These are phyloP conservation scores for Diaporthe nobilis DNA, from an alignment of 2,329 filamentous ascomycete genomes.

Conservation along the genomic window DNA sequence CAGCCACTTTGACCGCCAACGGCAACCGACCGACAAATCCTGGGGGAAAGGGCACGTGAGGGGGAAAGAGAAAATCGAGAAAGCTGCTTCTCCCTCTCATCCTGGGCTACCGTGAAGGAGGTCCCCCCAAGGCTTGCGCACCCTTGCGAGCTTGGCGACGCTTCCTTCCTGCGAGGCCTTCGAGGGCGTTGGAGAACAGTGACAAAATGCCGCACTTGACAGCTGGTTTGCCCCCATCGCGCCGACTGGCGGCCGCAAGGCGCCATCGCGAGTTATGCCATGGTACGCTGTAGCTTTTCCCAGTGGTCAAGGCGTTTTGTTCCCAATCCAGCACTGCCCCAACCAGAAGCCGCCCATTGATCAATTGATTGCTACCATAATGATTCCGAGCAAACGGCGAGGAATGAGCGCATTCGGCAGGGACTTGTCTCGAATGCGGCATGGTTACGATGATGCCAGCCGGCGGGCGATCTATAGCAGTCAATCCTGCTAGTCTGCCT, in stretches of 20 bases:
- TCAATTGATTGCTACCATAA: background rate
- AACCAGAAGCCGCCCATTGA: background rate
- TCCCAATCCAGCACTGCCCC: background rate
- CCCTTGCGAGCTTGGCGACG: slow-evolving; percentile 17
- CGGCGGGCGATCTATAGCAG: background rate
- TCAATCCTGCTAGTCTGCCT: background rate
- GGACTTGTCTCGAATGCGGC: background rate
- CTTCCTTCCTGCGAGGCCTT: background rate
- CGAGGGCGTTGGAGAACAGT: too few relatives aligned
- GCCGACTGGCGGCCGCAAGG: background rate
- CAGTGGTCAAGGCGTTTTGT: background rate
- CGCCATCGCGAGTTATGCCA: background rate
- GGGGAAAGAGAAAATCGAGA: background rate
- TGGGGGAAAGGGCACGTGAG: background rate
- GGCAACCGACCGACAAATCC: background rate
- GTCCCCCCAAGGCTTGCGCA: background rate
- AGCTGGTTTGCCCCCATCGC: background rate
- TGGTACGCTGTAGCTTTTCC: background rate
- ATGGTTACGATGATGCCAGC: slow-evolving; percentile 21
- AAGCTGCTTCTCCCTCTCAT: background rate
- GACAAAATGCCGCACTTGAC: slow-evolving; percentile 25
- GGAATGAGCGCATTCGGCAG: background rate
- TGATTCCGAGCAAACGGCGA: slow-evolving; percentile 9
- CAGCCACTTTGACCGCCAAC: slow-evolving; percentile 14
- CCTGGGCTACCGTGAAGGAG: slow-evolving; percentile 1